phyloP scores from a whole-genome alignment of 805 yeast species.

The Ogataea paradorogensis region DNA sequence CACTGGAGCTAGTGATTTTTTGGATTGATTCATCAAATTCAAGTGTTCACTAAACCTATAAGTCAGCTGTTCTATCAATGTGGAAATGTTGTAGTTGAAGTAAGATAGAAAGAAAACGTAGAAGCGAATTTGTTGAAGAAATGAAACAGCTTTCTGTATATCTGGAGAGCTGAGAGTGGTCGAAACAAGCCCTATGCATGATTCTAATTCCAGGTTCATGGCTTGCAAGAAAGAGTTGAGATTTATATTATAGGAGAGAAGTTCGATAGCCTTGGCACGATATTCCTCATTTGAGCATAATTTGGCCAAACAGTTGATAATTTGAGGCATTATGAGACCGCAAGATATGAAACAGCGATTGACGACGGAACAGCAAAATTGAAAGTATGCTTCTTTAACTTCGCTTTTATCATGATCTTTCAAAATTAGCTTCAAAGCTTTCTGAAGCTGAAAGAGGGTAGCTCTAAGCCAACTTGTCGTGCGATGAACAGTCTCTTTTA shows the following conservation, averaged over 20 bases:
- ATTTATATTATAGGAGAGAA: slow-evolving; percentile 18
- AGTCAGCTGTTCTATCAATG: slow-evolving; percentile 7
- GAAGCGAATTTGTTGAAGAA: slow-evolving; percentile 15
- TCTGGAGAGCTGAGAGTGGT: slow-evolving; percentile 28
- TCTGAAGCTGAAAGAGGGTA: slow-evolving; percentile 47
- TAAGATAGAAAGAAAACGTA: slow-evolving; percentile 8
- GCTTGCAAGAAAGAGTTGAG: slow-evolving; percentile 8
- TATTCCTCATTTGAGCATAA: slow-evolving; percentile 20
- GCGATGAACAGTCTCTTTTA: slow-evolving; percentile 30
- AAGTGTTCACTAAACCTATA: slow-evolving; percentile 17
- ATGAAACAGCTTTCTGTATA: slow-evolving; percentile 15
- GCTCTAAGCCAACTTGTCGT: slow-evolving; percentile 54
- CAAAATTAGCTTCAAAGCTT: slow-evolving; percentile 40
- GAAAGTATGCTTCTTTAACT: slow-evolving; percentile 33
- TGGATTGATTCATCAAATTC: slow-evolving; percentile 2
- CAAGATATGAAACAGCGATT: slow-evolving; percentile 36
- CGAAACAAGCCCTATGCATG: slow-evolving; percentile 17
- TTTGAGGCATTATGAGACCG: slow-evolving; percentile 33
- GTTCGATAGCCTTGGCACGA: slow-evolving; percentile 10
- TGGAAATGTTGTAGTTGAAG: slow-evolving; percentile 5
- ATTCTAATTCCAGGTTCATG: slow-evolving; percentile 10
- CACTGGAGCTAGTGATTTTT: background rate
- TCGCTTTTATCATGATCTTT: slow-evolving; percentile 21
- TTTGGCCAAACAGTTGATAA: slow-evolving; percentile 31
- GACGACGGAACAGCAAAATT: slow-evolving; percentile 32